phyloP scores from a whole-genome alignment of 306 rosid species.

The Parietaria judaica region DNA sequence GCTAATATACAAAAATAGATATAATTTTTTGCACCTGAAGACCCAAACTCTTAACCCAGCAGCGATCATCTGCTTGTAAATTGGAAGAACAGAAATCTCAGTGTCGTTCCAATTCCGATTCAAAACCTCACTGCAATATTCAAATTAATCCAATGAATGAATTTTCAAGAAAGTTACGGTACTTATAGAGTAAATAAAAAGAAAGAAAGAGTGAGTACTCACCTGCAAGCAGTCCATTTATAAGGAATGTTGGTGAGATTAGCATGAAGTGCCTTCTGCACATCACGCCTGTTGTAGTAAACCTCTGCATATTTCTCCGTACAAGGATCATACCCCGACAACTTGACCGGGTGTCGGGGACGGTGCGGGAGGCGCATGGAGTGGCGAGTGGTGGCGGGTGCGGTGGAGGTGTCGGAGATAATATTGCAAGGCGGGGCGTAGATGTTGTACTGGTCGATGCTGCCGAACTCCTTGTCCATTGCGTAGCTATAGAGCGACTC shows the following conservation, averaged over 20 bases:
- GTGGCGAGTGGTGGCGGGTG: constrained; percentile 30
- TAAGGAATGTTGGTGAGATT: constrained; percentile 69
- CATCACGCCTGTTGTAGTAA: constrained; percentile 81
- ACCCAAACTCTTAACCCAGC: constrained; percentile 84
- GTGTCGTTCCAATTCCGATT: constrained; percentile 96
- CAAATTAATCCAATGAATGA: neutral
- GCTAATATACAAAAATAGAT: neutral
- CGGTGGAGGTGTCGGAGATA: constrained; percentile 41
- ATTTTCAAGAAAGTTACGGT: neutral
- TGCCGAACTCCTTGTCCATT: constrained; percentile 90
- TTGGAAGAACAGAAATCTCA: constrained; percentile 76
- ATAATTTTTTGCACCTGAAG: constrained; percentile 52
- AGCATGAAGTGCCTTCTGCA: constrained; percentile 91
- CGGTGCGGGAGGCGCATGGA: constrained; percentile 72
- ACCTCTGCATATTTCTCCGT: constrained; percentile 88
- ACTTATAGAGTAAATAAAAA: no score
- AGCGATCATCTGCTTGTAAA: constrained; percentile 75
- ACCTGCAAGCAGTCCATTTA: constrained; percentile 98
- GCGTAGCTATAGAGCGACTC: constrained; percentile 78
- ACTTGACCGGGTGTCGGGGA: constrained; percentile 37
- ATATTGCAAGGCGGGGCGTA: constrained; percentile 82
- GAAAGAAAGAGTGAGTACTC: neutral
- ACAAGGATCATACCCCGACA: constrained; percentile 89
- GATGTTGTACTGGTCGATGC: constrained; percentile 93
- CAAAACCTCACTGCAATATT: constrained; percentile 60